These are phyloP conservation scores for Trichoderma koningii DNA, from an alignment of 2,329 filamentous ascomycete genomes.

Conservation along the genomic window DNA sequence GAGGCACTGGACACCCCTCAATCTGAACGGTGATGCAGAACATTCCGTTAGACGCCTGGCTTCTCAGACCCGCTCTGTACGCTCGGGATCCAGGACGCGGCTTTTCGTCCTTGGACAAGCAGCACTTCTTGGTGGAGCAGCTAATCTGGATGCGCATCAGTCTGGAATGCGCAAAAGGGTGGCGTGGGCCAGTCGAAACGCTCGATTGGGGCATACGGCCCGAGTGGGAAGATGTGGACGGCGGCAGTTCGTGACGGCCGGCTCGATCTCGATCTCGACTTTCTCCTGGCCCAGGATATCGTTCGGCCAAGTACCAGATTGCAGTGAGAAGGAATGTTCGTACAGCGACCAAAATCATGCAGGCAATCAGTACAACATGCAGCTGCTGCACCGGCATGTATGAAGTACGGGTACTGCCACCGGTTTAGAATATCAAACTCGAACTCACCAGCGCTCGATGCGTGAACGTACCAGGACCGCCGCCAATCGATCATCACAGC, in stretches of 20 bases:
- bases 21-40: not conserved
- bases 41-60: not conserved
- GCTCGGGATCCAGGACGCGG: not conserved
- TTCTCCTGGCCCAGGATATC: too few species aligned
- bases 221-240: slow-evolving; percentile 14
- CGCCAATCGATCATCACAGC: not conserved
- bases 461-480: not conserved
- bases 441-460: not conserved
- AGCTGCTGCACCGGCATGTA: not conserved
- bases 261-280: not conserved
- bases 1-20: not conserved
- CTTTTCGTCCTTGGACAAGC: not conserved
- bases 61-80: not conserved
- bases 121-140: not conserved
- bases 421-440: too few species aligned
- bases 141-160: slow-evolving; percentile 6
- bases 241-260: not conserved
- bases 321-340: not conserved
- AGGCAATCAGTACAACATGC: not conserved
- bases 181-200: slow-evolving; percentile 30
- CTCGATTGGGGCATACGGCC: slow-evolving; percentile 31
- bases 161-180: slow-evolving; percentile 24
- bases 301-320: not conserved
- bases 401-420: not conserved
- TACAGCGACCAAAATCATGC: not conserved